Conservation (phyloP, 441 rosid genomes). For the Euphorbia celastroides region DNA sequence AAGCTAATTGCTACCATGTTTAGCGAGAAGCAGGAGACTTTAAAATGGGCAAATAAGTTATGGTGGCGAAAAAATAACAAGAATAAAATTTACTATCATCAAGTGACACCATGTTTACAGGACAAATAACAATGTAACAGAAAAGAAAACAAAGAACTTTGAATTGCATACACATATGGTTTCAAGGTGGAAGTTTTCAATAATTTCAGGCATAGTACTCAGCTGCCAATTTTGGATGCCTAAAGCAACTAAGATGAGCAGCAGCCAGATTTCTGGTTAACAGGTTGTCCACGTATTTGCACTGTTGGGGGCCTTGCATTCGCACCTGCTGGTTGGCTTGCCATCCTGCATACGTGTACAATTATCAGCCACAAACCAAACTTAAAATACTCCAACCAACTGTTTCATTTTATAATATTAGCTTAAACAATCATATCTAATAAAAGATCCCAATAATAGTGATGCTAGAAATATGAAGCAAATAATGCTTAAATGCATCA, state of each 20-base stretch:
- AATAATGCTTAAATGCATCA: too few relatives aligned
- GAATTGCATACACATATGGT: constrained; percentile 16
- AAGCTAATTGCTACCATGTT: too few relatives aligned
- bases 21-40: too few relatives aligned
- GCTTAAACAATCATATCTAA: too few relatives aligned
- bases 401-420: neutral
- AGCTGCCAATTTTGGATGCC: constrained; percentile 12
- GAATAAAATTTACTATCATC: constrained; percentile 7
- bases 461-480: too few relatives aligned
- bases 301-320: constrained; percentile 75
- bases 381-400: constrained; percentile 22
- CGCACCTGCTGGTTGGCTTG: constrained; percentile 80
- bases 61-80: neutral
- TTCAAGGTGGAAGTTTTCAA: constrained; percentile 14
- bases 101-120: constrained; percentile 25
- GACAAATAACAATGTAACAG: constrained; percentile 17
- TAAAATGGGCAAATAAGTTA: neutral
- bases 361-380: constrained; percentile 20
- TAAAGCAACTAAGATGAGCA: constrained; percentile 59
- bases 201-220: constrained; percentile 10
- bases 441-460: too few relatives aligned
- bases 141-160: constrained; percentile 15
- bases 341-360: constrained; percentile 56
- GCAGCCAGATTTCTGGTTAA: constrained; percentile 84
- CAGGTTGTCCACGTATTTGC: constrained; percentile 88